Percentiles rank a stretch among this genome's conserved stretches.
These are phyloP conservation scores for Nitzschia sp. DNA, from an alignment of 108 stramenopile species.

Conservation along the genomic window DNA sequence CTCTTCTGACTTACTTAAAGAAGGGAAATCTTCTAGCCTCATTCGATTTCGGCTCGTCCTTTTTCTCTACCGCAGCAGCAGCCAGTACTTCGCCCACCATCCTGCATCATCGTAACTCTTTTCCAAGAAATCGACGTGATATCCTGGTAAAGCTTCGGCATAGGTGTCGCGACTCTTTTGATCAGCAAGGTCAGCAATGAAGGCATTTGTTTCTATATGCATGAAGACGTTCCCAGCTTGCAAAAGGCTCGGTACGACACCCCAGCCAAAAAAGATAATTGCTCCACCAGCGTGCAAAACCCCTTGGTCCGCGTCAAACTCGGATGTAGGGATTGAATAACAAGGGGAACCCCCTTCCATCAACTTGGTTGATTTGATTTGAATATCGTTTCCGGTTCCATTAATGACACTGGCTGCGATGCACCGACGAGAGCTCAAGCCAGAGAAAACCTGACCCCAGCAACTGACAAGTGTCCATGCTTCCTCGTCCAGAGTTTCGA, in stretches of 20 bases:
- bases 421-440: constrained; percentile 70
- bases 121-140: constrained; percentile 69
- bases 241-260: constrained; percentile 59
- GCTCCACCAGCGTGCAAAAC: constrained; percentile 70
- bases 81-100: constrained; percentile 91
- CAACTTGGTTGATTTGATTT: constrained; percentile 68
- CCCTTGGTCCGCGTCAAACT: constrained; percentile 65
- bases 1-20: not conserved
- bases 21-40: too few species aligned
- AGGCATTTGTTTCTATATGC: constrained; percentile 77
- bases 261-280: constrained; percentile 81
- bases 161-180: constrained; percentile 48
- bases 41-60: not conserved
- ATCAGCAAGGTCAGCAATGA: constrained; percentile 57
- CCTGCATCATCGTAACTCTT: constrained; percentile 74
- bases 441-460: constrained; percentile 74
- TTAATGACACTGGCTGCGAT: constrained; percentile 77
- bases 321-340: constrained; percentile 65
- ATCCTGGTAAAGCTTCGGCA: constrained; percentile 55
- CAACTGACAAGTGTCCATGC: constrained; percentile 71
- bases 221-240: constrained; percentile 74
- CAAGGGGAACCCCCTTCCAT: constrained; percentile 76
- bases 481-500: constrained; percentile 66
- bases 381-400: constrained; percentile 65
- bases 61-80: constrained; percentile 40